Evolutionary conservation across 108 stramenopile genomes (phyloP).

Genomic region (Aurantiochytrium sp.): DNA sequence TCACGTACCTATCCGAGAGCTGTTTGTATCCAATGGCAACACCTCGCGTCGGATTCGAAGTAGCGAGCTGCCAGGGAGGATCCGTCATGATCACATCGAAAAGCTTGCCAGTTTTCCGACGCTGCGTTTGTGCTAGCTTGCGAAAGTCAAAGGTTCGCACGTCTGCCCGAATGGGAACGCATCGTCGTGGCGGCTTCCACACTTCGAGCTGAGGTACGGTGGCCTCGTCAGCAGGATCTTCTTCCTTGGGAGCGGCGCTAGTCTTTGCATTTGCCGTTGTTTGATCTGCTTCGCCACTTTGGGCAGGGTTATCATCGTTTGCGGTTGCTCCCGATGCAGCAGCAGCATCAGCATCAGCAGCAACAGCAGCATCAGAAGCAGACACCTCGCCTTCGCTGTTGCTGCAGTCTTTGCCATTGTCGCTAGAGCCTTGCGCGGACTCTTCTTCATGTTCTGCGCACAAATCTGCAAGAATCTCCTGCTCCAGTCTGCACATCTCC

Average conservation of each 20-base stretch:
- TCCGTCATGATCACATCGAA: constrained; percentile 11
- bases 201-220: neutral
- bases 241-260: too few species aligned
- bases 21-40: constrained; percentile 13
- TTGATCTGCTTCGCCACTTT: too few species aligned
- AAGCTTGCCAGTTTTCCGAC: neutral
- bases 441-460: neutral
- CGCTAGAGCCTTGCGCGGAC: neutral
- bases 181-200: neutral
- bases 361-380: too few species aligned
- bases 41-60: neutral
- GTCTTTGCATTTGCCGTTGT: too few species aligned
- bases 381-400: neutral
- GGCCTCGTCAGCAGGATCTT: too few species aligned
- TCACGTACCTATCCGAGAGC: constrained; percentile 2
- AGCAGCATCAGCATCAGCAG: too few species aligned
- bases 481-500: neutral
- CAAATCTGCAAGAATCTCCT: neutral
- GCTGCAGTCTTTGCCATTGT: neutral
- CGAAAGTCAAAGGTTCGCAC: constrained; percentile 1
- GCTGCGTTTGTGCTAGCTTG: neutral
- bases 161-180: neutral
- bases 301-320: too few species aligned
- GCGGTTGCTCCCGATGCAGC: too few species aligned
- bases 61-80: constrained; percentile 1